Conservation (phyloP, 1,139 yeast species). For the Nadsonia starkeyi-henricii region DNA sequence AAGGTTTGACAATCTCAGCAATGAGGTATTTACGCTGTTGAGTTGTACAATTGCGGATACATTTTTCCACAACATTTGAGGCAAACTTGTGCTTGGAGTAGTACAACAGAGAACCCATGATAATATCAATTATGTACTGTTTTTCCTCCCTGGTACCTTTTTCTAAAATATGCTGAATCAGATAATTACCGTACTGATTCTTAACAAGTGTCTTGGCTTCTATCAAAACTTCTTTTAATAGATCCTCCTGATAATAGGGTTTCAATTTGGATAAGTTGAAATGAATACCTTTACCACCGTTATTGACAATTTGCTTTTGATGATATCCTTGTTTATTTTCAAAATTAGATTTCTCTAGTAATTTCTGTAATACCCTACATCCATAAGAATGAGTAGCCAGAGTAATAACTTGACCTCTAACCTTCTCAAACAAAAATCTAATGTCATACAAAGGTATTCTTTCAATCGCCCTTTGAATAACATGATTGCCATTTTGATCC, state of each 20-base stretch:
- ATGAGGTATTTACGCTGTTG: slow-evolving; percentile 52
- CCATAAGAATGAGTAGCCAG: slow-evolving; percentile 94
- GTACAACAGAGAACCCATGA: slow-evolving; percentile 52
- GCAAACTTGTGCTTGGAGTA: slow-evolving; percentile 94
- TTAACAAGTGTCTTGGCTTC: slow-evolving; percentile 60
- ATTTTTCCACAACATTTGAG: slow-evolving; percentile 91
- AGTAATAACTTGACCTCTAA: slow-evolving; percentile 70
- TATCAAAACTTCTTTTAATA: background rate
- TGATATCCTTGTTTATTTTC: background rate
- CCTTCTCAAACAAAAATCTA: slow-evolving; percentile 57
- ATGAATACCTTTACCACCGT: too few species aligned
- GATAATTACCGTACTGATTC: slow-evolving; percentile 96
- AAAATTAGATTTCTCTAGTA: slow-evolving; percentile 42
- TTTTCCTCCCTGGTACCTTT: slow-evolving; percentile 49
- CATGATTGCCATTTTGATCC: slow-evolving; percentile 97
- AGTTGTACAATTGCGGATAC: slow-evolving; percentile 58
- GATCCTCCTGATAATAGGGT: background rate
- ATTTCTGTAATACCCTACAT: slow-evolving; percentile 86
- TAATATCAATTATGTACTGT: slow-evolving; percentile 34
- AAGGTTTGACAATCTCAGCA: slow-evolving; percentile 34
- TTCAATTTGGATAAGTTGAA: background rate
- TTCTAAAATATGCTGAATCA: slow-evolving; percentile 87
- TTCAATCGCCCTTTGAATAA: slow-evolving; percentile 89
- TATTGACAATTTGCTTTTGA: background rate
- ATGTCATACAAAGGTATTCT: slow-evolving; percentile 60